These are phyloP conservation scores for Carpinus fangiana DNA, from an alignment of 306 rosid genomes.

Conservation along the genomic window DNA sequence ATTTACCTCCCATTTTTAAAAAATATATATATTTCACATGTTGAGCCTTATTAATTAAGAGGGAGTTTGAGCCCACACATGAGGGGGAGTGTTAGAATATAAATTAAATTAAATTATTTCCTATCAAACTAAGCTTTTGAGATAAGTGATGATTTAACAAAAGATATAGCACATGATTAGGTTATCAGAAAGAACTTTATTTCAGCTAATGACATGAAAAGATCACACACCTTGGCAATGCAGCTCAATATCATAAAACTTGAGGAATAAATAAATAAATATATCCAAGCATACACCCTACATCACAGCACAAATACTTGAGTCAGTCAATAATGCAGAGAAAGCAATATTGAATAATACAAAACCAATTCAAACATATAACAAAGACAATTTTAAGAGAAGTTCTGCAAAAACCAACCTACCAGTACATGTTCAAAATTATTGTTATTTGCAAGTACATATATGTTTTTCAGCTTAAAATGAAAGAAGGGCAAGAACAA, in stretches of 20 bases:
- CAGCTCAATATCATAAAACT: neutral
- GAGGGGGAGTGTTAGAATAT: no score
- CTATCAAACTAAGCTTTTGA: no score
- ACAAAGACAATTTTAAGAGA: neutral
- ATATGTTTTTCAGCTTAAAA: neutral
- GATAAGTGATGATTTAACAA: no score
- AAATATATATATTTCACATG: no score
- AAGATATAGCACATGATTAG: neutral
- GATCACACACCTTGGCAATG: neutral
- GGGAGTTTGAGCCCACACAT: no score
- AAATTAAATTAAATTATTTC: no score
- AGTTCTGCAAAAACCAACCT: neutral
- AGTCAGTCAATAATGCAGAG: neutral
- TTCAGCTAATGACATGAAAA: neutral
- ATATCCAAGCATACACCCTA: neutral
- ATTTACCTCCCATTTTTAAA: no score
- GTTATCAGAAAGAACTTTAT: neutral
- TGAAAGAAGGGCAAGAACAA: neutral
- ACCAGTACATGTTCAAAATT: neutral
- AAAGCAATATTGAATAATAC: neutral
- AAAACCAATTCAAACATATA: neutral
- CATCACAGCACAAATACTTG: neutral
- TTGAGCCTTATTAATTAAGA: no score
- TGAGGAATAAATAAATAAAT: neutral
- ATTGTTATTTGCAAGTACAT: neutral